Evolutionary conservation across 768 basidiomycete genomes (phyloP), one percentile per base, ranked within the genome.

Genomic region (Mycena galopus): DNA sequence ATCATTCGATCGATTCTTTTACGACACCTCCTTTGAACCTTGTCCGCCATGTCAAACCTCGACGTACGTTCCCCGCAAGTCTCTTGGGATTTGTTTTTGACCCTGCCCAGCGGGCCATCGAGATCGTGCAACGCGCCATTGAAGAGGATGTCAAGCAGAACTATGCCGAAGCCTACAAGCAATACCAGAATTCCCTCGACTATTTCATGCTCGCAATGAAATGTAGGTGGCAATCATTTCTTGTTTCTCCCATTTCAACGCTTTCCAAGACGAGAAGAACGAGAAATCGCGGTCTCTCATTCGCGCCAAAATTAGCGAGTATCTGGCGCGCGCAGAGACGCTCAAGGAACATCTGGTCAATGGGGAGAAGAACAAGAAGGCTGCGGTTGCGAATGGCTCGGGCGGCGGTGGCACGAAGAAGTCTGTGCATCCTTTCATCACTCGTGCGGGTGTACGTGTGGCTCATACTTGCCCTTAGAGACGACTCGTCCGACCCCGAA

Each of bases 171-270:
- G 97, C 97, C 23, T 97, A 95, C 89, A 97, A 94, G 85, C 89
- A 92, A 75, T 98, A 98, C 84, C 93, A 94, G 86, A 97, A 98
- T 87, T 89, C 95, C 1, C 88, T 99, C 71, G 98, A 99, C 80
- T 99, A 97, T 81, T 99, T 99, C 82, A 96, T 98, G 94, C 94
- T 98, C 75, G 96, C 97, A 11, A 86, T 96, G 80, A 97, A 96
- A 83, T 97, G 96, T 96, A 74, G 69, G 90, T 83, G 53, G 57
- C 16, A 53, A 60, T 21, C 44, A 53, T 33, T 50, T 55, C 27
- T 25, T 11, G 1, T 2, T 23, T 3, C 67, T 25, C 32, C 11
- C 59, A 65, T 53, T 71, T 67, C 23, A 65, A 17, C 32, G 33
- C 75, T 12, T 37, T 30, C 59, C 4, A 79, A 95, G 94, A 95